A percentile compares a stretch with the other conserved stretches of the same genome.
Evolutionary conservation across 352 stramenopile species (phyloP).

Genomic region (Phytophthora constricta): DNA sequence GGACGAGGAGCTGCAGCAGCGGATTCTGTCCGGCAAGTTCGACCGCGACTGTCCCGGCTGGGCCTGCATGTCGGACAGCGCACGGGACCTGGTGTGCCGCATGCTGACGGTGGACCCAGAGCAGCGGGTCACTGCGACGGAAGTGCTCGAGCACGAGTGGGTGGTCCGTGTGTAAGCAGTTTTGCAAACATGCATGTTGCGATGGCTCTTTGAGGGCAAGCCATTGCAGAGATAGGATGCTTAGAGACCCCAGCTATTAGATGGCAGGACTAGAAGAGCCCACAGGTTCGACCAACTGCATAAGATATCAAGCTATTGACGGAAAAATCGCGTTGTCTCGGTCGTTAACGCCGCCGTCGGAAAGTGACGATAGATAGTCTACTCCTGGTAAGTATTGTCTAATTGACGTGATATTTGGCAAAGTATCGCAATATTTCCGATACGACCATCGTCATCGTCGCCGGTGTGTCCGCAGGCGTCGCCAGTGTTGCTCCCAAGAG

Average conservation of each 20-base stretch:
- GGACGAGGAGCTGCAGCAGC: conserved; percentile 45
- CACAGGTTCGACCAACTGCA: neutral
- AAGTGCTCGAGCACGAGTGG: conserved; percentile 68
- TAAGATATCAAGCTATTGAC: conserved; percentile 19
- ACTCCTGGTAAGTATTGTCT: too few relatives aligned
- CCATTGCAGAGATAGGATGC: neutral
- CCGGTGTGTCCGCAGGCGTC: too few relatives aligned
- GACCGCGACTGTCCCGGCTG: conserved; percentile 41
- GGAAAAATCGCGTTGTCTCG: too few relatives aligned
- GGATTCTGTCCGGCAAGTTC: conserved; percentile 50
- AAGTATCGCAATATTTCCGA: too few relatives aligned
- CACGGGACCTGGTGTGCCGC: conserved; percentile 45
- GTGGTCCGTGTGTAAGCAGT: conserved; percentile 21
- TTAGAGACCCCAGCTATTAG: conserved; percentile 5
- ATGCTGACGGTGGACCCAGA: conserved; percentile 55
- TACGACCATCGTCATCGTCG: too few relatives aligned
- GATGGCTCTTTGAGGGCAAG: neutral
- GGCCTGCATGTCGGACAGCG: conserved; percentile 48
- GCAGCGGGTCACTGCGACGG: conserved; percentile 46
- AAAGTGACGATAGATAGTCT: conserved; percentile 13
- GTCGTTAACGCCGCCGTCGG: too few relatives aligned
- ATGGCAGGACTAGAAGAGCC: conserved; percentile 32
- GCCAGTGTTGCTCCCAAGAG: too few relatives aligned
- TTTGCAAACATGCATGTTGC: conserved; percentile 6
- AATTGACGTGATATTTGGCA: too few relatives aligned